Conservation (phyloP, 495 filamentous ascomycete species). For the Daldinia childiae region DNA sequence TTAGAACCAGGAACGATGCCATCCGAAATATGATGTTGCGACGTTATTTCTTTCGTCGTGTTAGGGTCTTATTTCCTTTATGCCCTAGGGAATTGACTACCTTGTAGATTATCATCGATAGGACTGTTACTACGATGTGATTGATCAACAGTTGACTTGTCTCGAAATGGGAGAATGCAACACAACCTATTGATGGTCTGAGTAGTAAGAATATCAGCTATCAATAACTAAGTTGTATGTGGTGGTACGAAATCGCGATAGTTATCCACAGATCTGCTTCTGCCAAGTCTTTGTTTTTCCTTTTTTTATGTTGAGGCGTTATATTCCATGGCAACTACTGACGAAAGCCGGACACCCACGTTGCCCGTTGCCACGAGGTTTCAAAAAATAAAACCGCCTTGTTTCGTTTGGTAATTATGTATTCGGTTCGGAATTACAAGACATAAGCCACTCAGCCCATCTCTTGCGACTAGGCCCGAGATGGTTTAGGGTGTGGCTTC, state of each 20-base stretch:
- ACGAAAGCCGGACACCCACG: constrained; percentile 28
- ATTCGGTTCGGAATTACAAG: constrained; percentile 32
- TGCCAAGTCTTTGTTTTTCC: constrained; percentile 14
- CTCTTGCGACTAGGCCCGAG: constrained; percentile 26
- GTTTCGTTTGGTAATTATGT: constrained; percentile 10
- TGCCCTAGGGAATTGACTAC: constrained; percentile 23
- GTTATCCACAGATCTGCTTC: constrained; percentile 20
- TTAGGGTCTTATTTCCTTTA: constrained; percentile 29
- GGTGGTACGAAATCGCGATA: constrained; percentile 30
- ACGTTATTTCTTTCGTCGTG: constrained; percentile 23
- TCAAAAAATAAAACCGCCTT: constrained; percentile 32
- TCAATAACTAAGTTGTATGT: constrained; percentile 17
- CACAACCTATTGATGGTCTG: constrained; percentile 21
- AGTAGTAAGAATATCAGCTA: constrained; percentile 22
- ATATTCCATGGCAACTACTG: constrained; percentile 32
- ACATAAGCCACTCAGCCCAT: constrained; percentile 33
- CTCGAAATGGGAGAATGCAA: constrained; percentile 36
- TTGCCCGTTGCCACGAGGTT: constrained; percentile 33
- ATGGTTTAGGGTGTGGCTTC: constrained; percentile 39
- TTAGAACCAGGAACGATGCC: constrained; percentile 38
- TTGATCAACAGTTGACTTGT: constrained; percentile 37
- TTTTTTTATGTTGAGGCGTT: constrained; percentile 22
- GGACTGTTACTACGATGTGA: constrained; percentile 29
- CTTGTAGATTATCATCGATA: constrained; percentile 22
- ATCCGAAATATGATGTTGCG: constrained; percentile 41